A percentile compares a stretch with the other conserved stretches of the same genome.
Conservation (phyloP, 257 asterid species). For the Lavandula angustifolia region DNA sequence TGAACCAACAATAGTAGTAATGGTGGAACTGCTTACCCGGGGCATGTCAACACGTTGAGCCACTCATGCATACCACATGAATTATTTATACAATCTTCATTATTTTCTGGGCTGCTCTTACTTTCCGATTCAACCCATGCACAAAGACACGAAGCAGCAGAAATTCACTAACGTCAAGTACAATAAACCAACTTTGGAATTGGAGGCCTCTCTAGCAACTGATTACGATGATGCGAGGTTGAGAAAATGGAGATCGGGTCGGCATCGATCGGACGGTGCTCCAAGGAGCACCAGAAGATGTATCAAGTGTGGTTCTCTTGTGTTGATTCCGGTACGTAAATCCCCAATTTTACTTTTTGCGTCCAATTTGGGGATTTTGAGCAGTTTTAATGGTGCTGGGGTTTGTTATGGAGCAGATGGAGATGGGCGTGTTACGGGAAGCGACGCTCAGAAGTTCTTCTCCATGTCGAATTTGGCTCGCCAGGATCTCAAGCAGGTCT, state of each 20-base stretch:
- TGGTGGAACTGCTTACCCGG: slow-evolving; percentile 30
- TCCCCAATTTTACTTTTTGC: neutral
- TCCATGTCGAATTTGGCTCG: slow-evolving; percentile 69
- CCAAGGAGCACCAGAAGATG: slow-evolving; percentile 66
- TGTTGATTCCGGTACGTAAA: slow-evolving; percentile 66
- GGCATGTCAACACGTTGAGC: slow-evolving; percentile 14
- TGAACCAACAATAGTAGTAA: neutral
- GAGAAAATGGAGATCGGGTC: slow-evolving; percentile 64
- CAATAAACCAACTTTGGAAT: too few relatives aligned
- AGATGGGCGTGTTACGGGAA: slow-evolving; percentile 77
- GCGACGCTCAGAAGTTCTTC: slow-evolving; percentile 73
- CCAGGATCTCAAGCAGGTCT: slow-evolving; percentile 78
- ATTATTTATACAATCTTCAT: neutral
- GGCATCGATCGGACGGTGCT: slow-evolving; percentile 65
- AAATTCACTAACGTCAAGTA: neutral
- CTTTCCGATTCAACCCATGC: too few relatives aligned
- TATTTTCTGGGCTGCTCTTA: neutral
- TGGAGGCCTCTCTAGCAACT: neutral
- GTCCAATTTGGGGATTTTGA: slow-evolving; percentile 3
- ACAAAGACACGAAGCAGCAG: neutral
- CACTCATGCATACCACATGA: neutral
- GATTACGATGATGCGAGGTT: neutral
- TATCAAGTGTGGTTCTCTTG: slow-evolving; percentile 68
- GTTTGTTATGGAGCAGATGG: slow-evolving; percentile 50
- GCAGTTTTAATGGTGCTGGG: neutral